Evolutionary conservation across 176 grass and related monocot genomes (phyloP), one percentile per base, ranked within the genome.

Genomic region (Ananas comosus): DNA sequence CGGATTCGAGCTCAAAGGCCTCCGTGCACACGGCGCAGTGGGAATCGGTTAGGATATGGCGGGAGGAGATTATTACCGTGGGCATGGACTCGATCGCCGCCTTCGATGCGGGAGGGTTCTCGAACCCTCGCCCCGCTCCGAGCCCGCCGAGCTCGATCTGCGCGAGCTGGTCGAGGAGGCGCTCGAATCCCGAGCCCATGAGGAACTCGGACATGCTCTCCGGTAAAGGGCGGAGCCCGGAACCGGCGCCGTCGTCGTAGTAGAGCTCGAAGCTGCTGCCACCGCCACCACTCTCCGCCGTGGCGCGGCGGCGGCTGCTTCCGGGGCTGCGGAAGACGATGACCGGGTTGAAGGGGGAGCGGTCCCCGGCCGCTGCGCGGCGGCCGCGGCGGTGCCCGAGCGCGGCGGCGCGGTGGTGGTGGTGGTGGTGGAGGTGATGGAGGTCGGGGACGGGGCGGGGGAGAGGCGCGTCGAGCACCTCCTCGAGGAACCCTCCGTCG

Each of bases 1-100:
- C 95, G 29, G 11, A 63, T 5, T 85, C 90, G 14, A 88, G 63
- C 70, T 91, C 85, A 42, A 99, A 99, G 24, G 80, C 23, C 47
- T 99, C 95, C 90, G 90, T 91, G 81, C 95, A 99, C 78, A 99
- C 78, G 63, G 95, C 95, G 79, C 95, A 99, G 64, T 90, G 85
- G 14, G 84, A 78, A 1, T 93, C 95, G 0, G 69, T 70, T 4
- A 66, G 78, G 69, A 86, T 76, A 70, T 82, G 95, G 13, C 56
- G 27, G 13, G 64, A 17, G 23, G 51, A 63, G 63, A 99, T 88
- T 72, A 70, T 21, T 23, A 99, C 69, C 0, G 68, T 76, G 3
- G 90, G 95, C 95, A 99, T 94, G 51, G 95, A 91, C 64, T 99
- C 90, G 13, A 99, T 82, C 48, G 95, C 80, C 1, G 95, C 84